These are phyloP conservation scores for Babesia caballi DNA, from an alignment of 169 alveolate species.

Conservation along the genomic window DNA sequence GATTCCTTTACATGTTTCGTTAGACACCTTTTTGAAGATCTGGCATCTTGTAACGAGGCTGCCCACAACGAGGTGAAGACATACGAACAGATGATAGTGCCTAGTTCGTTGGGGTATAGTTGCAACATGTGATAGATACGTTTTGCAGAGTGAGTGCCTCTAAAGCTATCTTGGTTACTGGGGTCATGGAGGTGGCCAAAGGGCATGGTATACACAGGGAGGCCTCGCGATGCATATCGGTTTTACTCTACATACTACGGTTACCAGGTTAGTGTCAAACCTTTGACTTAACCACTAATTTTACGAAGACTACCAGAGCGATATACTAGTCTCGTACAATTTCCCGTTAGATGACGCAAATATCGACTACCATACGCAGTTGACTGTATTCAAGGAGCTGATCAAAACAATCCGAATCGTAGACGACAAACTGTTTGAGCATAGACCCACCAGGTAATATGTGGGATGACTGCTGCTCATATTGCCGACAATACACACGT, in stretches of 20 bases:
- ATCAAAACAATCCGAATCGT: conserved; percentile 9
- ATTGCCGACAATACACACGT: neutral
- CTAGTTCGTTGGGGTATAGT: neutral
- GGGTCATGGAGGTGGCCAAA: conserved; percentile 50
- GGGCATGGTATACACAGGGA: neutral
- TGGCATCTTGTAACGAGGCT: conserved; percentile 54
- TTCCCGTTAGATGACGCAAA: conserved; percentile 25
- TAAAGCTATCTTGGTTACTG: conserved; percentile 28
- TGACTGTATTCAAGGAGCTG: conserved; percentile 28
- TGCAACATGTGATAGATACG: neutral
- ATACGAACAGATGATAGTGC: neutral
- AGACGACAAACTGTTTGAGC: conserved; percentile 26
- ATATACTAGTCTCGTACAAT: conserved; percentile 41
- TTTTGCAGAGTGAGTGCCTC: neutral
- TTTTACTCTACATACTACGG: conserved; percentile 33
- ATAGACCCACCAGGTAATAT: neutral
- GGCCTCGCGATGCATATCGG: neutral
- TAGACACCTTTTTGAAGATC: conserved; percentile 51
- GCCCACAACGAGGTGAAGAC: neutral
- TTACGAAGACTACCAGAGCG: conserved; percentile 23
- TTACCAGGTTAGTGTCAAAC: conserved; percentile 32
- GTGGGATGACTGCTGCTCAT: neutral
- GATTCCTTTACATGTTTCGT: no score
- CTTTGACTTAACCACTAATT: neutral
- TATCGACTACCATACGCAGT: neutral